Percentiles rank a stretch among this genome's conserved stretches.
phyloP scores from a whole-genome alignment of 2,329 filamentous ascomycete species.

The Rhinocladiella similis region DNA sequence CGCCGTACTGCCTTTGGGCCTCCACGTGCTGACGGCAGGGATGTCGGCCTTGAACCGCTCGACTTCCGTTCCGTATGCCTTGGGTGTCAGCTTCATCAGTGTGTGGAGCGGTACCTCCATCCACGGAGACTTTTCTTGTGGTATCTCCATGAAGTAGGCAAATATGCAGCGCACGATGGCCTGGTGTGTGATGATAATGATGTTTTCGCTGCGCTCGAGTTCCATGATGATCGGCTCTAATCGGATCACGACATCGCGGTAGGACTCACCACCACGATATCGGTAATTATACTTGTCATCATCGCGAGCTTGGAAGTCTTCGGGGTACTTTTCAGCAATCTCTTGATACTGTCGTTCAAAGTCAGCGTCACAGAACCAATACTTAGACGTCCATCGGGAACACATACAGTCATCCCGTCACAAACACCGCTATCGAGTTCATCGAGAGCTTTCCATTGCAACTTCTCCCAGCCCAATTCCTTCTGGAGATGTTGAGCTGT shows the following conservation, averaged over 20 bases:
- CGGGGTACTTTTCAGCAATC: constrained; percentile 86
- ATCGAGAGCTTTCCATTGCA: constrained; percentile 98
- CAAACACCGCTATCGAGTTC: constrained; percentile 96
- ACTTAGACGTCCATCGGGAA: neutral
- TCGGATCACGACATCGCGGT: constrained; percentile 95
- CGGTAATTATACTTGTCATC: constrained; percentile 99
- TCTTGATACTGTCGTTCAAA: constrained; percentile 66
- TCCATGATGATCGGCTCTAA: constrained; percentile 99
- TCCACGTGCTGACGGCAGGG: constrained; percentile 92
- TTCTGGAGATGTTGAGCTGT: constrained; percentile 79
- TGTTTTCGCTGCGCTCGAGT: constrained; percentile 91
- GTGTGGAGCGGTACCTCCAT: constrained; percentile 98
- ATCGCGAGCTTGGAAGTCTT: constrained; percentile 92
- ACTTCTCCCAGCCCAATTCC: constrained; percentile 74
- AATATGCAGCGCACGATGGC: constrained; percentile 96
- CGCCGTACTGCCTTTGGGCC: constrained; percentile 66
- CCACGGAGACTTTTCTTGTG: constrained; percentile 91
- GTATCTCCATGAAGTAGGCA: constrained; percentile 97
- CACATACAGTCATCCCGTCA: constrained; percentile 73
- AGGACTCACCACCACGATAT: constrained; percentile 92
- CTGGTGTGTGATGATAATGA: constrained; percentile 97
- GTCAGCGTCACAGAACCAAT: neutral
- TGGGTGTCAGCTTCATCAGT: constrained; percentile 91
- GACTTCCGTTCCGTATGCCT: constrained; percentile 91
- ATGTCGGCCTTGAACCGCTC: constrained; percentile 87